These are phyloP conservation scores for Tolypocladium cylindrosporum DNA, from an alignment of 2,329 filamentous ascomycete species.

Conservation along the genomic window DNA sequence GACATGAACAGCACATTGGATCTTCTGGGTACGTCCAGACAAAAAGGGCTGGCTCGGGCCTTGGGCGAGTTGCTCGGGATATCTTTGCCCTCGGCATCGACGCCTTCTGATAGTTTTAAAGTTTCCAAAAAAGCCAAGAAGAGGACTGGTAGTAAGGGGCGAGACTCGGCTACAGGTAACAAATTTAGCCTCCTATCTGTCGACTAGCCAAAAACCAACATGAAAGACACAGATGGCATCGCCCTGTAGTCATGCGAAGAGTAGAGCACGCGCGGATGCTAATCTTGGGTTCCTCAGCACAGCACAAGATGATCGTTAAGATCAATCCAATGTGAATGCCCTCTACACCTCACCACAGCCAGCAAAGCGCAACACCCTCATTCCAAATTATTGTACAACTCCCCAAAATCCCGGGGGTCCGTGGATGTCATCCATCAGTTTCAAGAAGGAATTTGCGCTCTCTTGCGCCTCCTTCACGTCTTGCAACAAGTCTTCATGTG, in stretches of 20 bases:
- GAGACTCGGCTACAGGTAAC: constrained; percentile 1
- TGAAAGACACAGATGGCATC: neutral
- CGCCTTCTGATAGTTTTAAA: neutral
- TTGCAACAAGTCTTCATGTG: constrained; percentile 41
- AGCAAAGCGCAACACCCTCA: neutral
- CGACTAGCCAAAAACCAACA: neutral
- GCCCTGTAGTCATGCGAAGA: neutral
- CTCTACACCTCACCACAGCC: neutral
- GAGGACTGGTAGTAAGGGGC: neutral
- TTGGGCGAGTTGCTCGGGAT: constrained; percentile 12
- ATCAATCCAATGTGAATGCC: neutral
- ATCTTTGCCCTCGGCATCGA: neutral
- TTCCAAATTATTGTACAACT: neutral
- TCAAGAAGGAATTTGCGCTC: constrained; percentile 12
- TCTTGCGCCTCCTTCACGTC: constrained; percentile 30
- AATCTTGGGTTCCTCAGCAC: neutral
- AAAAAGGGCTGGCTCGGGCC: constrained; percentile 4
- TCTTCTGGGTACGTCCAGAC: constrained; percentile 9
- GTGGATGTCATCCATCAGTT: constrained; percentile 24
- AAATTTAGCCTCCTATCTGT: constrained; percentile 7
- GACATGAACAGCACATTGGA: constrained; percentile 8
- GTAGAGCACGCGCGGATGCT: neutral
- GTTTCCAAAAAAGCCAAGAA: neutral
- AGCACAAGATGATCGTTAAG: too few species aligned
- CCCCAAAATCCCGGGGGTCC: constrained; percentile 9